Evolutionary conservation across 106 monocot genomes (phyloP).

Genomic region (Xerophyta viscosa): DNA sequence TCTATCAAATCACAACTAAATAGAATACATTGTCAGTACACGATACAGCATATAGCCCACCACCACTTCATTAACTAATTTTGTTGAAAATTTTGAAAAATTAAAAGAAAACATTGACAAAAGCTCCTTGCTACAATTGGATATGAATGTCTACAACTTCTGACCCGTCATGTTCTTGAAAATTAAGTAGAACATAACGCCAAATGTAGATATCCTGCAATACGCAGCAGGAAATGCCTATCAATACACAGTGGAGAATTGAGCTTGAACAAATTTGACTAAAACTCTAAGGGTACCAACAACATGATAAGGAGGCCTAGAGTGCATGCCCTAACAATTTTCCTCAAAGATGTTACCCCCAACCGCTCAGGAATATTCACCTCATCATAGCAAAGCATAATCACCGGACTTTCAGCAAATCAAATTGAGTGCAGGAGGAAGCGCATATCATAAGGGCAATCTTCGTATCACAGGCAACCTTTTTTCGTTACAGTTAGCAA

Average conservation of each 20-base stretch:
- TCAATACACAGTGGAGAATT: not conserved
- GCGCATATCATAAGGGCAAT: too few relatives aligned
- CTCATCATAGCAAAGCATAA: too few relatives aligned
- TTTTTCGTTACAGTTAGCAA: slow-evolving; percentile 1
- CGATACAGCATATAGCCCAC: too few relatives aligned
- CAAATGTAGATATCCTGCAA: not conserved
- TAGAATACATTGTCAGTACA: too few relatives aligned
- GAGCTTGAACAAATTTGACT: not conserved
- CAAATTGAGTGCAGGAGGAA: too few relatives aligned
- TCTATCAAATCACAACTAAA: too few relatives aligned
- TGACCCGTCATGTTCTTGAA: slow-evolving; percentile 1
- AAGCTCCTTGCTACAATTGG: not conserved
- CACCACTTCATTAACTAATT: too few relatives aligned
- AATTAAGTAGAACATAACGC: slow-evolving; percentile 4
- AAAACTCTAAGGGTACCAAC: not conserved
- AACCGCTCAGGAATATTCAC: too few relatives aligned
- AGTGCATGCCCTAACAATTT: slow-evolving; percentile 9
- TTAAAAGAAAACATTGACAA: not conserved
- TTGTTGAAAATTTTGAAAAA: too few relatives aligned
- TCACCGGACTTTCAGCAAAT: too few relatives aligned
- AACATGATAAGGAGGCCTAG: not conserved
- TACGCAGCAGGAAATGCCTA: not conserved
- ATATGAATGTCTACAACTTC: slow-evolving; percentile 10
- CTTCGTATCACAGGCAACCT: too few relatives aligned
- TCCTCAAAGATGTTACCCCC: too few relatives aligned